Evolutionary conservation across 352 stramenopile species (phyloP), one percentile per base, ranked within the genome.

Genomic region (Phytophthora podocarpi): DNA sequence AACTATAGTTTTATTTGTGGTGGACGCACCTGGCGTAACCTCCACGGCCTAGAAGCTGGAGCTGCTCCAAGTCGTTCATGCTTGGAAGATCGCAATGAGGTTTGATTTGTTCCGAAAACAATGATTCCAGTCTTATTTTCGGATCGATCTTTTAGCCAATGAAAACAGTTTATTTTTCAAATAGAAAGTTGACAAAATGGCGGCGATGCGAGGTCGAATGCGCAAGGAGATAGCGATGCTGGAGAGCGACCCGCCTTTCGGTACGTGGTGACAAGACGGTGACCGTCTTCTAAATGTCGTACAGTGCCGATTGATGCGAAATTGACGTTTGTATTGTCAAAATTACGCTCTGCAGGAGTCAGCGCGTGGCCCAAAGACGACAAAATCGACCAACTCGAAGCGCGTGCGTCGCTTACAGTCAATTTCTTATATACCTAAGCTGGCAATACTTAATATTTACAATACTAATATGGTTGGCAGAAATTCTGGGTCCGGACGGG

Each of bases 171-270:
- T 41, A 40, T 28, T 48, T 59, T 7, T 54, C 13, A 9, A 54
- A 59, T 15, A 5, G n/a, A 12, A 35, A n/a, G n/a, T n/a, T n/a
- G n/a, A n/a, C n/a, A 46, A 23, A 9, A 91, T 92, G 85, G 72
- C 72, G 16, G 75, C 84, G 12, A 94, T 94, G 85, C 79, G 80
- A 24, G 77, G 80, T 31, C 79, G 85, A 6, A 94, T 92, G 85
- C 79, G 80, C 39, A 90, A 90, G 66, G 85, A 94, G 64, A 80
- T 94, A 49, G 79, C 85, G 61, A 94, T 94, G 82, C 78, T 94
- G 20, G 85, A 89, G 67, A 82, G 70, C 10, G 82, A 94, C 28
- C 85, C 85, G 35, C 85, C 85, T 20, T 85, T 87, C 59, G 85
- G 80, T 90, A 40, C 53, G 60, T 13, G 16, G n/a, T 42, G 0